Base-by-base conservation (phyloP, 2,329 filamentous ascomycete species). In the Alternaria triticimaculans region DNA sequence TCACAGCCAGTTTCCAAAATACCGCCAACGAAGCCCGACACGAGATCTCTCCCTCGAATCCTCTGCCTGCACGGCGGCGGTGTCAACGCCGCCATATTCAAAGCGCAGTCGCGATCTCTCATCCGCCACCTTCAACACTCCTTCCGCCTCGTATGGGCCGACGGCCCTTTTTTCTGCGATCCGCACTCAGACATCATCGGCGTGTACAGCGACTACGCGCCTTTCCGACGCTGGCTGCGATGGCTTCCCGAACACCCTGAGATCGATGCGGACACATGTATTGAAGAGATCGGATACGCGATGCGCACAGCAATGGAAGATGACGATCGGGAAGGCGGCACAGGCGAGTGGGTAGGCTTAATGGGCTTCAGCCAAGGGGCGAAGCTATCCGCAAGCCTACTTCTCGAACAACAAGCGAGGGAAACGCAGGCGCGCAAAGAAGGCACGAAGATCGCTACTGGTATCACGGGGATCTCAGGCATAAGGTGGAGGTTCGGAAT, bases 1-100 rank as follows among this genome's bases (percentile, higher is more conserved):
- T 56, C 61, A 41, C 51, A 55, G 14, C 55, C 60, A 37, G 55
- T 41, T 18, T 68, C 71, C n/a, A 76, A 70, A 23, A 64, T 76
- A 50, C 75, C 73, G 11, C n/a, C 67, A 15, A 66, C 62, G 21
- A 69, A 66, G 33, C 71, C 77, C 10, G 72, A 76, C 61, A 71
- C 76, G 23, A 71, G 46, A 14, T 49, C 58, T 11, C 74, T 84
- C 44, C 91, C 91, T 4, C 89, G 91, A 63, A 88, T 94, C 69
- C 89, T 94, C 70, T 94, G 91, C 80, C 88, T 94, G n/a, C 92
- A 94, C 78, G 92, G 92, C 76, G 92, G 91, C 72, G 92, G 92
- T 64, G 88, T 90, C 67, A 93, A 91, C 73, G 89, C 86, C n/a
- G 76, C 84, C 44, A 87, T 93, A 76, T 94, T 94, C 82, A 82